Evolutionary conservation across 2,329 filamentous ascomycete species (phyloP), one percentile per base, ranked within the genome.

Genomic region (Pestalotiopsis sp.): DNA sequence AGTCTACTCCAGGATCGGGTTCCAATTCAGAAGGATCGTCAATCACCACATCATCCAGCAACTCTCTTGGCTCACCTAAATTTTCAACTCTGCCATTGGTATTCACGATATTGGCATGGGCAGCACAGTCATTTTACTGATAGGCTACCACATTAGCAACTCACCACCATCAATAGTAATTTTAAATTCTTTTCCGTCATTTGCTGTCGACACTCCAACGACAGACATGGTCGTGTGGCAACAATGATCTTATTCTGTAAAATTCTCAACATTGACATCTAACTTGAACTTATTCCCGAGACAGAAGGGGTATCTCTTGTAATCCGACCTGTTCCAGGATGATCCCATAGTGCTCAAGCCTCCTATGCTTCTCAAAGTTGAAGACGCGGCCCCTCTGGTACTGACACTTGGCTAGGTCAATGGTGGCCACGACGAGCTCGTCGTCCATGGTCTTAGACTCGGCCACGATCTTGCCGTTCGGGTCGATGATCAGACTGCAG

Each of bases 361-460:
- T 75, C 64, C 82, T 74, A 75, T 84, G 82, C 70, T 78, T 78
- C 24, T 73, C 79, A 71, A 83, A 81, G 75, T 83, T 74, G 78
- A 86, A 84, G 7, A 82, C 79, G 68, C 81, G 82, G 70, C 81
- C 80, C 73, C 85, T 85, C 1, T 82, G 83, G 60, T 79, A 79
- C 60, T 81, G 78, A 71, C 84, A 86, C 66, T 81, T 76, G 17
- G 76, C 77, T 67, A 87, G 73, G 73, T 87, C 83, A 62, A 85
- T 82, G 56, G 85, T 83, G 1, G 83, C 84, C 35, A 85, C 78
- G 0, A 87, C 76, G 66, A 86, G 70, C 77, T 87, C 85, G 71
- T 87, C 85, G 10, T 70, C 80, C 48, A 79, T 82, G 1, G 80
- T 83, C 71, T 78, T 80, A 11, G 82, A 80, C 75, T 87, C 83